phyloP scores from a whole-genome alignment of 2,329 filamentous ascomycete species.

The Hypoxylon sp. region DNA sequence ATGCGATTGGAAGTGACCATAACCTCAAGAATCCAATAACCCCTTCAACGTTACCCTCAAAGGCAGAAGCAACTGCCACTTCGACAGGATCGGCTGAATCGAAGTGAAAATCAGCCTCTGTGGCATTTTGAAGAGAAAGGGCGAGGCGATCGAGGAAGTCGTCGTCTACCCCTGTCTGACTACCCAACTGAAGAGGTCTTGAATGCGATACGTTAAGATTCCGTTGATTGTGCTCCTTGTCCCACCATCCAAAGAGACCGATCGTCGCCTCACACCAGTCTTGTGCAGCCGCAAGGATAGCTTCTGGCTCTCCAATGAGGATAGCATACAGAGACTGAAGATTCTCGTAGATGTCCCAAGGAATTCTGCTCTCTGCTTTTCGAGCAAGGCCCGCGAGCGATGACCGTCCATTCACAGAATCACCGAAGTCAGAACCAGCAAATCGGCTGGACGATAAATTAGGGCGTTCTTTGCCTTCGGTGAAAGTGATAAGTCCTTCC shows the following conservation, averaged over 20 bases:
- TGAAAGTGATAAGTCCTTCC: slow-evolving; percentile 80
- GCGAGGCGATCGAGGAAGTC: slow-evolving; percentile 82
- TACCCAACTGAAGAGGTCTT: slow-evolving; percentile 57
- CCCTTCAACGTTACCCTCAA: slow-evolving; percentile 85
- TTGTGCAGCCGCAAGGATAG: slow-evolving; percentile 82
- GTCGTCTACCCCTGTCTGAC: slow-evolving; percentile 66
- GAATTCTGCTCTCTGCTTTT: slow-evolving; percentile 87
- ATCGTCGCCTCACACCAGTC: slow-evolving; percentile 95
- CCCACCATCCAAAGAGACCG: slow-evolving; percentile 91
- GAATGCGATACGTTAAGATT: slow-evolving; percentile 56
- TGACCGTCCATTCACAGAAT: slow-evolving; percentile 60
- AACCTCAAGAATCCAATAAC: slow-evolving; percentile 80
- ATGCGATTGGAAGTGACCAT: slow-evolving; percentile 85
- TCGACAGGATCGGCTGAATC: slow-evolving; percentile 83
- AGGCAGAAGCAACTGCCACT: slow-evolving; percentile 83
- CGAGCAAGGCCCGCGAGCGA: slow-evolving; percentile 76
- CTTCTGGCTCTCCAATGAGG: slow-evolving; percentile 79
- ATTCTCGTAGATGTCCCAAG: slow-evolving; percentile 91
- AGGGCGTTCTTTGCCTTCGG: slow-evolving; percentile 77
- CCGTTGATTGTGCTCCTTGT: slow-evolving; percentile 73
- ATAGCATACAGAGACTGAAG: slow-evolving; percentile 85
- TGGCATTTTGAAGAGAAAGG: slow-evolving; percentile 77
- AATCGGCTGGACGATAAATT: slow-evolving; percentile 52
- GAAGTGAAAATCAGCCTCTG: slow-evolving; percentile 79
- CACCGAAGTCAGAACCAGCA: slow-evolving; percentile 54